A percentile compares a stretch with the other conserved stretches of the same genome.
phyloP scores from a whole-genome alignment of 129 eudicot genomes.

The Deinandra increscens region DNA sequence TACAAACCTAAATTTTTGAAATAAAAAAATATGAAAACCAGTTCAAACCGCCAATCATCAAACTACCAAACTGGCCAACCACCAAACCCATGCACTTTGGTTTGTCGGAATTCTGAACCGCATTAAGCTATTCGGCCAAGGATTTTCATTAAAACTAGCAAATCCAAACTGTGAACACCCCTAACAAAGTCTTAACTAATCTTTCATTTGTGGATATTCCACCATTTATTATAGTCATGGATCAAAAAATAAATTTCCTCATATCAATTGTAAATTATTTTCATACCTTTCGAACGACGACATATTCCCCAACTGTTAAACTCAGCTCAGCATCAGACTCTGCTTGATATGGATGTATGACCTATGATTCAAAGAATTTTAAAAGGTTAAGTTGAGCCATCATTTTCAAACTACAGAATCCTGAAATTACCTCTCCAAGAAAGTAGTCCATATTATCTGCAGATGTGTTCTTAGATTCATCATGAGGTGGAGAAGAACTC shows the following conservation, averaged over 20 bases:
- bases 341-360: conserved; percentile 68
- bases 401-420: conserved; percentile 3
- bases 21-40: neutral
- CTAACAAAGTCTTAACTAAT: neutral
- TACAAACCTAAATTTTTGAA: neutral
- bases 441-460: conserved; percentile 61
- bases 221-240: neutral
- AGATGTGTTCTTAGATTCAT: conserved; percentile 40
- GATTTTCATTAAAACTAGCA: neutral
- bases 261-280: neutral
- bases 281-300: conserved; percentile 80
- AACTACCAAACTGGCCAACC: too few relatives aligned
- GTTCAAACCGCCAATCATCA: too few relatives aligned
- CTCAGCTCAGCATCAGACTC: conserved; percentile 83
- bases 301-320: conserved; percentile 68
- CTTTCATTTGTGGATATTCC: neutral
- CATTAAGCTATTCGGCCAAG: neutral
- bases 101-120: neutral
- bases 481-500: conserved; percentile 47
- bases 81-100: neutral
- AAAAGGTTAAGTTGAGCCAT: neutral
- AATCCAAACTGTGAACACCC: neutral
- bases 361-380: conserved; percentile 38
- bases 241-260: neutral
- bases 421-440: conserved; percentile 66